Percentiles rank a stretch among this genome's conserved stretches.
Evolutionary conservation across 1,139 yeast genomes (phyloP).

Genomic region (Yamadazyma blattariae): DNA sequence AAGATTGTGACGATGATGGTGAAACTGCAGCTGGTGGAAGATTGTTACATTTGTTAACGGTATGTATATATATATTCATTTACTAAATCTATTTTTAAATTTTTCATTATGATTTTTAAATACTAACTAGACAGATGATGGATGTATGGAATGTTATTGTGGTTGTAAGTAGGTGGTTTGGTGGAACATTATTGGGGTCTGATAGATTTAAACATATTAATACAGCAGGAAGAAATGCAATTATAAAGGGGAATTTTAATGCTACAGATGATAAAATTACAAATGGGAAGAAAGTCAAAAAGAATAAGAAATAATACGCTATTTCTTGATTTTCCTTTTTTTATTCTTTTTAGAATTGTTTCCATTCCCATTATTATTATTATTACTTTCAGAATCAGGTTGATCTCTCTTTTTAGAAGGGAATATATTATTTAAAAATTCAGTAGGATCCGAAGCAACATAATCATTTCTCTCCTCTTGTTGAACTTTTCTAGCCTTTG

Average conservation of each 20-base stretch:
- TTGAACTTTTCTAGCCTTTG: slow-evolving; percentile 4
- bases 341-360: slow-evolving; percentile 8
- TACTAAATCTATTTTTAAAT: background rate
- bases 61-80: slow-evolving; percentile 24
- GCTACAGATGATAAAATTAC: slow-evolving; percentile 14
- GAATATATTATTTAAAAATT: slow-evolving; percentile 7
- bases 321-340: slow-evolving; percentile 11
- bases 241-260: slow-evolving; percentile 58
- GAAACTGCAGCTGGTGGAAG: slow-evolving; percentile 96
- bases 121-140: slow-evolving; percentile 50
- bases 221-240: slow-evolving; percentile 81
- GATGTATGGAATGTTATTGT: slow-evolving; percentile 86
- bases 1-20: slow-evolving; percentile 96
- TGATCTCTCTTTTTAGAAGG: slow-evolving; percentile 3
- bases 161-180: slow-evolving; percentile 90
- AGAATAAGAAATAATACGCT: slow-evolving; percentile 16
- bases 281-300: slow-evolving; percentile 17
- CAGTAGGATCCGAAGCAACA: slow-evolving; percentile 5
- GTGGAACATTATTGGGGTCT: slow-evolving; percentile 89
- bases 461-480: slow-evolving; percentile 5
- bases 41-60: slow-evolving; percentile 71
- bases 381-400: slow-evolving; percentile 1
- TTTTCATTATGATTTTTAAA: background rate
- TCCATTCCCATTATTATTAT: no score
- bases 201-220: slow-evolving; percentile 94